Evolutionary conservation across 2,329 filamentous ascomycete genomes (phyloP), one percentile per base, ranked within the genome.

Genomic region (Helicocarpus griseus): DNA sequence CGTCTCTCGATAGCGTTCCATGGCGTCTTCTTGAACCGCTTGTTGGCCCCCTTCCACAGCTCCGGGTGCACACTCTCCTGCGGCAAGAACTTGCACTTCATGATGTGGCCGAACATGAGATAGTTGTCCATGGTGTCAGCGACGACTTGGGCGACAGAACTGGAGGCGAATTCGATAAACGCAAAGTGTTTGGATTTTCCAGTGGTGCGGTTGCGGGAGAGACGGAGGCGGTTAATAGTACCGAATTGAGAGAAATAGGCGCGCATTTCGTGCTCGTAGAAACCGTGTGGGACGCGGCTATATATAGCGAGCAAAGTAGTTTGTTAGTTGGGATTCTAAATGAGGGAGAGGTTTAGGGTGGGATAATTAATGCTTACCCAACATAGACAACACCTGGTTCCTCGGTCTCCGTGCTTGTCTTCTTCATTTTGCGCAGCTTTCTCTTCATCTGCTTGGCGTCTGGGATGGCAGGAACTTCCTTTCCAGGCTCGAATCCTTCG

Each of bases 61-160:
- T 88, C 78, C 22, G 83, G 78, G 66, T 94, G 88, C 40, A 95
- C 75, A 64, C 90, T 83, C 54, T 87, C 87, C 52, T 81, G 74
- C 3, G 87, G 81, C 3, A 96, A 79, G 22, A 83, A 74, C 65
- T 88, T 87, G 70, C 90, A 91, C 70, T 94, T 91, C 60, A 98
- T 77, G 56, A 97, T 86, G 67, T 96, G 91, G 5, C 89, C 88
- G 68, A 95, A 97, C 64, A 98, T 79, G 36, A 97, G 81, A 71
- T 98, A 98, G 72, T 90, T 94, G 76, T 96, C 82, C 93, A 98
- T 98, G 21, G 93, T 95, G 73, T 89, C 87, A 47, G 88, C 85
- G 28, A 95, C 91, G 60, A 97, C 89, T 62, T 88, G 85, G 36
- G 93, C 91, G n/a, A 89, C 87, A 52, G 89, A 84, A 31, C 77